Conservation (phyloP, 768 basidiomycete species). For the Suillus paluster region DNA sequence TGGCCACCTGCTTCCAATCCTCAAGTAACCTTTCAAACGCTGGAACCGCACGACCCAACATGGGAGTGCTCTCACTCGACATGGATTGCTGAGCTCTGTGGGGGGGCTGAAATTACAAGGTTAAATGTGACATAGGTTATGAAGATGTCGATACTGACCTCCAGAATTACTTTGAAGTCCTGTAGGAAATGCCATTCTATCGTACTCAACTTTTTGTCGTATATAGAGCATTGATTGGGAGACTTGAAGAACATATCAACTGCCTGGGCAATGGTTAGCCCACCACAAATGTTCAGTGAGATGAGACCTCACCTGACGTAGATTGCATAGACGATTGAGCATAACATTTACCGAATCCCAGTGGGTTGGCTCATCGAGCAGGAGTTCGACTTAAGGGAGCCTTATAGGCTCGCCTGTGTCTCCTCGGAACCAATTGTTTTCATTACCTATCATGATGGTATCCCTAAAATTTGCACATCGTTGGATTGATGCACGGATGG, state of each 20-base stretch:
- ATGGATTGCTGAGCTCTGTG: too few species aligned
- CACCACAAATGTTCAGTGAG: not conserved
- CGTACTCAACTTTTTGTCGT: not conserved
- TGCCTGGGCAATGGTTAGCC: not conserved
- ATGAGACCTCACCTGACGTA: not conserved
- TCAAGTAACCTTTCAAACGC: not conserved
- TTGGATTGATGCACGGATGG: not conserved
- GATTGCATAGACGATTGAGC: constrained; percentile 17
- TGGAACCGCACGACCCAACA: not conserved
- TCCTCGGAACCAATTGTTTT: not conserved
- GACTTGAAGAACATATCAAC: not conserved
- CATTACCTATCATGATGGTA: not conserved
- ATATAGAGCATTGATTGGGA: not conserved
- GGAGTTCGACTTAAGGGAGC: constrained; percentile 1
- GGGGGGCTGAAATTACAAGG: too few species aligned
- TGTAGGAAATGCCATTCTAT: constrained; percentile 8
- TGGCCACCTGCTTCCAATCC: not conserved
- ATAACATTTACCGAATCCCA: constrained; percentile 26
- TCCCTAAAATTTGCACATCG: not conserved
- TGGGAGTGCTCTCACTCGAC: too few species aligned
- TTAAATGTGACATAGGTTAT: too few species aligned
- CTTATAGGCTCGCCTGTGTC: not conserved
- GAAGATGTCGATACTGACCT: not conserved
- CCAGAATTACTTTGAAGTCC: constrained; percentile 7
- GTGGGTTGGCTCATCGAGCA: constrained; percentile 35